Conservation (phyloP, 2,329 filamentous ascomycete species). For the Clarireedia homoeocarpa region DNA sequence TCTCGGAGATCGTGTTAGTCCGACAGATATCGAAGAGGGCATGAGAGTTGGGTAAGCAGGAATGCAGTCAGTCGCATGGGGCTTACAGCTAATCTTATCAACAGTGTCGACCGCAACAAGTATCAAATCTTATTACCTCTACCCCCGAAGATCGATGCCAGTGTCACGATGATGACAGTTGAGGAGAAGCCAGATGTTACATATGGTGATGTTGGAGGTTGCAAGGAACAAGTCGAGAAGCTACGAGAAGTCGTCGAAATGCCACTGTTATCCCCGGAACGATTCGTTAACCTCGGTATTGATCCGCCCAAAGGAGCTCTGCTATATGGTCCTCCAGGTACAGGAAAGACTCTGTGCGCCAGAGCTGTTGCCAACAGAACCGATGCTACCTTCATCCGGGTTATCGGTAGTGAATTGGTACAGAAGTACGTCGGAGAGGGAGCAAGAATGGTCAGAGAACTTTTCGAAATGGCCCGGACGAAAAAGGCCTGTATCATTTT, state of each 20-base stretch:
- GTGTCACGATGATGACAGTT: slow-evolving; percentile 99
- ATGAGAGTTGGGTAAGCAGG: slow-evolving; percentile 77
- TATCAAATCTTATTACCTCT: slow-evolving; percentile 97
- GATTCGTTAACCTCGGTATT: slow-evolving; percentile 97
- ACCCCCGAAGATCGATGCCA: slow-evolving; percentile 97
- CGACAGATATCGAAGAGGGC: slow-evolving; percentile 97
- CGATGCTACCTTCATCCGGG: slow-evolving; percentile 96
- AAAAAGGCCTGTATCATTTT: slow-evolving; percentile 99
- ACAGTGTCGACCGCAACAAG: slow-evolving; percentile 88
- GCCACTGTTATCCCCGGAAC: slow-evolving; percentile 90
- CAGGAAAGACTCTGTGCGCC: slow-evolving; percentile 97
- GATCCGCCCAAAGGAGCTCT: slow-evolving; percentile 96
- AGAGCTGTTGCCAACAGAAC: slow-evolving; percentile 96
- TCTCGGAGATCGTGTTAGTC: slow-evolving; percentile 90
- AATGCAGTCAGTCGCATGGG: slow-evolving; percentile 7
- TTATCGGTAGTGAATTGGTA: slow-evolving; percentile 95
- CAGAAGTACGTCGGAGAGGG: slow-evolving; percentile 99
- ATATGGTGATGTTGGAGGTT: slow-evolving; percentile 96
- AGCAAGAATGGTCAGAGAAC: slow-evolving; percentile 94
- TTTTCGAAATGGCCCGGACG: slow-evolving; percentile 98
- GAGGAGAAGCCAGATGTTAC: slow-evolving; percentile 99
- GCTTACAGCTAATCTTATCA: too few relatives aligned
- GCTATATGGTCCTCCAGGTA: slow-evolving; percentile 92
- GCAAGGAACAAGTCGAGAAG: slow-evolving; percentile 99
- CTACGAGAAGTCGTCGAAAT: slow-evolving; percentile 97